These are phyloP conservation scores for Coemansia sp. DNA, from an alignment of 192 early-diverging fungal genomes.

Conservation along the genomic window DNA sequence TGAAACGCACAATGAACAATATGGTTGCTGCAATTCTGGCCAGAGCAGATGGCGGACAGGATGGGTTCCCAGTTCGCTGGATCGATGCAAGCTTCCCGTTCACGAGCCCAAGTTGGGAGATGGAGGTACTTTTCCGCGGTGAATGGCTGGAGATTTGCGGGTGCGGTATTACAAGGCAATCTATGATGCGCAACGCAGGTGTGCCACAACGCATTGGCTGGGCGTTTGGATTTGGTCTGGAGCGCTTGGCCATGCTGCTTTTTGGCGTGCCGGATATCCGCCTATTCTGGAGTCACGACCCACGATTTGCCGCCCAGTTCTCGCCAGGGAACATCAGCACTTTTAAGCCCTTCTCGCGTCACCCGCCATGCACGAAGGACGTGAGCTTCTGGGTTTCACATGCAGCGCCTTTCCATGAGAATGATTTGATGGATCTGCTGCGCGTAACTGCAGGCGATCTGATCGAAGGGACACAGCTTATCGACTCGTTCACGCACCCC, in stretches of 20 bases:
- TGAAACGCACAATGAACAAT: slow-evolving; percentile 80
- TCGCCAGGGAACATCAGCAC: slow-evolving; percentile 62
- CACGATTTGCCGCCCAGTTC: slow-evolving; percentile 86
- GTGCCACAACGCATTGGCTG: slow-evolving; percentile 81
- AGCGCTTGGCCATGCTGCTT: slow-evolving; percentile 93
- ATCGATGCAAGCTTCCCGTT: slow-evolving; percentile 94
- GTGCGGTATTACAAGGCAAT: slow-evolving; percentile 89
- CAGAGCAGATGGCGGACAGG: slow-evolving; percentile 31
- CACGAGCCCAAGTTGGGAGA: slow-evolving; percentile 94
- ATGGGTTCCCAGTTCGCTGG: slow-evolving; percentile 82
- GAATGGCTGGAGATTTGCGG: slow-evolving; percentile 94
- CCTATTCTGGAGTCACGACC: slow-evolving; percentile 91
- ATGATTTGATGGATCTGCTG: slow-evolving; percentile 91
- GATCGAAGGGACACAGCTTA: slow-evolving; percentile 83
- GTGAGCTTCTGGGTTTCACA: slow-evolving; percentile 85
- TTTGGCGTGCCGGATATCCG: slow-evolving; percentile 96
- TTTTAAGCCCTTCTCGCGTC: slow-evolving; percentile 87
- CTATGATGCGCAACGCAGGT: slow-evolving; percentile 70
- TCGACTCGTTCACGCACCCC: slow-evolving; percentile 87
- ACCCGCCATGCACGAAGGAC: slow-evolving; percentile 91
- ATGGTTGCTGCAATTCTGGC: slow-evolving; percentile 75
- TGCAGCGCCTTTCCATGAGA: slow-evolving; percentile 73
- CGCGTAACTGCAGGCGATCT: slow-evolving; percentile 90
- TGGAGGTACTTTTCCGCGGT: slow-evolving; percentile 91
- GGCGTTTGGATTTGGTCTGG: slow-evolving; percentile 98